Evolutionary conservation across 371 early-diverging fungal species (phyloP), one percentile per base, ranked within the genome.

Genomic region (Ordospora colligata): DNA sequence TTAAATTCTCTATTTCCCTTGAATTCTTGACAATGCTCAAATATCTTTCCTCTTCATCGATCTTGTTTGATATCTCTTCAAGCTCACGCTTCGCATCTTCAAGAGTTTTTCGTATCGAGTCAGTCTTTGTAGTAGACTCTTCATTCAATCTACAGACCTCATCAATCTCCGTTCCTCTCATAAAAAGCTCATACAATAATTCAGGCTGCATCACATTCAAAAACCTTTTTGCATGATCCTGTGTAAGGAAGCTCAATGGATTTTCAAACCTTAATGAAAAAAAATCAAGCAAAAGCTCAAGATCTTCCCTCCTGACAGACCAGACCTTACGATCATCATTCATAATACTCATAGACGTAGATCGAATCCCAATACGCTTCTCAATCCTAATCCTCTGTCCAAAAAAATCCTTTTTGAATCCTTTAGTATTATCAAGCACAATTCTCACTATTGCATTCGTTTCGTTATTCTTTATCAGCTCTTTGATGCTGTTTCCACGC

Each of bases 181-280:
- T 73, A 75, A 84, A 85, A 45, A 83, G 81, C 8, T 67, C 19
- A 69, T 85, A 85, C 11, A 85, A 44, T 10, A 43, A 40, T 25
- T 76, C 66, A 21, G 80, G 70, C 6, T 73, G 66, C 17, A 75
- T 37, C 27, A 53, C 64, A 52, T 68, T 83, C 43, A 85, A 54
- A 68, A 85, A 77, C 58, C 74, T 82, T 64, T 85, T 85, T n/a
- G 80, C 23, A 21, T 79, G 64, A 25, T 85, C 85, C 65, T 85
- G 85, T 51, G 83, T 83, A 7, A 85, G 74, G 69, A 82, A 85
- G 62, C 79, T 82, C 44, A 85, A 21, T 2, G 83, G 83, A 75
- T 82, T 85, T n/a, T 69, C 68, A 58, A 85, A 70, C 32, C 74
- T 75, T 14, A 85, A 52, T 22, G 68, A 32, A 54, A 72, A 78